phyloP scores from a whole-genome alignment of 202 grass and related monocot species.

The Setaria italica region DNA sequence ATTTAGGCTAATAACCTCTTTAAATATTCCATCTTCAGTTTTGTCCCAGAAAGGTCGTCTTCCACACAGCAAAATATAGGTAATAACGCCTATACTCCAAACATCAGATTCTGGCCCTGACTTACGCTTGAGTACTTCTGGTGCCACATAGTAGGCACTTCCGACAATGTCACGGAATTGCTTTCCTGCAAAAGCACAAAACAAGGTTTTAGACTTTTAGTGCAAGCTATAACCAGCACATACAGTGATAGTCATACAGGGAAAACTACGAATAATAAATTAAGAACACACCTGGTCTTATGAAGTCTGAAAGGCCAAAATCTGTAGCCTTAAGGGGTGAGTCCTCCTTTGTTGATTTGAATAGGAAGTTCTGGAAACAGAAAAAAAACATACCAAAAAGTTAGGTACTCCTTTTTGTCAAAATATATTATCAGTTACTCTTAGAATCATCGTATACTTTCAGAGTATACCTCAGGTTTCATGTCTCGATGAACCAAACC shows the following conservation, averaged over 20 bases:
- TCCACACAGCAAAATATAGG: conserved; percentile 94
- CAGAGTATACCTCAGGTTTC: conserved; percentile 88
- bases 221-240: conserved; percentile 26
- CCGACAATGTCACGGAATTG: conserved; percentile 89
- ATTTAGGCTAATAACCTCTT: conserved; percentile 65
- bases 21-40: conserved; percentile 99
- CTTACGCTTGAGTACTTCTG: conserved; percentile 84
- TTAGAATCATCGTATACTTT: conserved; percentile 21
- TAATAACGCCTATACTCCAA: conserved; percentile 99
- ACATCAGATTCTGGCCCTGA: conserved; percentile 92
- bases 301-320: conserved; percentile 97
- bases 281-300: conserved; percentile 74
- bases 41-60: conserved; percentile 95
- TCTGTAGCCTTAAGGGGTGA: conserved; percentile 93
- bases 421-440: conserved; percentile 15
- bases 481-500: conserved; percentile 98
- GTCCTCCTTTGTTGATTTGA: conserved; percentile 82
- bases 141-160: conserved; percentile 95
- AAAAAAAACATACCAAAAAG: conserved; percentile 19
- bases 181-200: conserved; percentile 58
- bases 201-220: conserved; percentile 1
- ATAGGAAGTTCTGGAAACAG: conserved; percentile 90
- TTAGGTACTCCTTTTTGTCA: background rate
- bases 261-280: conserved; percentile 22
- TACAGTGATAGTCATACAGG: conserved; percentile 3